Conservation (phyloP, 164 flowering plant species). For the Amborella trichopoda region DNA sequence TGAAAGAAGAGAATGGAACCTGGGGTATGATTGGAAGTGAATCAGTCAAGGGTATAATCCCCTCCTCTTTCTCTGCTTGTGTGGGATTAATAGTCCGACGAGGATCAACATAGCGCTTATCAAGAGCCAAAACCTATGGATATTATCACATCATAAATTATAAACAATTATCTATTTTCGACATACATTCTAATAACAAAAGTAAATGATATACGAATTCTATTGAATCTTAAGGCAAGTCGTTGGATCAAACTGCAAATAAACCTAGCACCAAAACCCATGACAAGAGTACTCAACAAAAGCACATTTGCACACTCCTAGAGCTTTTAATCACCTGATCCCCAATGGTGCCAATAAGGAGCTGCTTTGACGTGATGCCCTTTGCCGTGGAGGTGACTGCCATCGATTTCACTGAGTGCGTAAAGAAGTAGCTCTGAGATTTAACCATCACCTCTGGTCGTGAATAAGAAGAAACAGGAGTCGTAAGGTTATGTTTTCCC, state of each 20-base stretch:
- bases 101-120: conserved; percentile 88
- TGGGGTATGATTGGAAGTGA: conserved; percentile 87
- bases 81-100: conserved; percentile 76
- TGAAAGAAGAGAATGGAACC: conserved; percentile 30
- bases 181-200: no score
- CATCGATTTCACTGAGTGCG: conserved; percentile 82
- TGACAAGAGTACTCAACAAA: no score
- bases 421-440: conserved; percentile 81
- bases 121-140: conserved; percentile 88
- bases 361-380: conserved; percentile 96
- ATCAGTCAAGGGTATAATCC: conserved; percentile 85
- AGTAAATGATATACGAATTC: no score
- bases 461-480: conserved; percentile 79
- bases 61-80: conserved; percentile 84
- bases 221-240: no score
- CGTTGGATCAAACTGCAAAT: no score
- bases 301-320: no score
- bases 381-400: conserved; percentile 82
- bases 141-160: no score
- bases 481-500: conserved; percentile 91
- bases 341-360: conserved; percentile 88
- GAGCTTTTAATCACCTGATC: no score
- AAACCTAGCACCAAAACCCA: no score
- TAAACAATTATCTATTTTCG: no score
- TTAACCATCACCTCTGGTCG: conserved; percentile 76